Percentiles rank a stretch among this genome's conserved stretches.
Evolutionary conservation across 805 yeast genomes (phyloP).

Genomic region (Millerozyma miso): DNA sequence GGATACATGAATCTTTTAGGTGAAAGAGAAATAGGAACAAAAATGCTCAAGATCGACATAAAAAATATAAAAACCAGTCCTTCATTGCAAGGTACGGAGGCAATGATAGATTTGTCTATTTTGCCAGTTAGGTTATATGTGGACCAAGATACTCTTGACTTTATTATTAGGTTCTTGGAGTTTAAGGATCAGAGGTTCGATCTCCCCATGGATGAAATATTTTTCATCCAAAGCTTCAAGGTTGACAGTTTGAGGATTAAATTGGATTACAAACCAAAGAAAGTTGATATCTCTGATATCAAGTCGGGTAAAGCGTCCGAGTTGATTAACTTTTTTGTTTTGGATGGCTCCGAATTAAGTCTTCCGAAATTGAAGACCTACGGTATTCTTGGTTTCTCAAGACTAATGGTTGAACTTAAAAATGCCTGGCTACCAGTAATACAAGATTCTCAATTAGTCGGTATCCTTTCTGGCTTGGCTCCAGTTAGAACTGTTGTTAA

Average conservation of each 20-base stretch:
- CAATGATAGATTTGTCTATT: slow-evolving; percentile 48
- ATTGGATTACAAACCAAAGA: slow-evolving; percentile 90
- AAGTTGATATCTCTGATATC: slow-evolving; percentile 77
- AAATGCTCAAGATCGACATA: slow-evolving; percentile 54
- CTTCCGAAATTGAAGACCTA: slow-evolving; percentile 59
- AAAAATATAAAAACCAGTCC: slow-evolving; percentile 63
- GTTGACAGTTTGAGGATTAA: slow-evolving; percentile 58
- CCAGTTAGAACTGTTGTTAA: slow-evolving; percentile 75
- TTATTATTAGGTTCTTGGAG: slow-evolving; percentile 71
- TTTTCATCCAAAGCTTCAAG: slow-evolving; percentile 65
- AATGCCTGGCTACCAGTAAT: slow-evolving; percentile 89
- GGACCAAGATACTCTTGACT: slow-evolving; percentile 92
- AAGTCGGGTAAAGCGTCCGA: slow-evolving; percentile 85
- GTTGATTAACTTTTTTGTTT: slow-evolving; percentile 79
- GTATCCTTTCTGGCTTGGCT: slow-evolving; percentile 78
- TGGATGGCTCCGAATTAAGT: slow-evolving; percentile 78
- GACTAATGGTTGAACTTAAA: slow-evolving; percentile 51
- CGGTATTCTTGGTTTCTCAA: slow-evolving; percentile 74
- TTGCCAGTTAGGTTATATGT: slow-evolving; percentile 79
- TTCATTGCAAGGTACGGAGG: slow-evolving; percentile 63
- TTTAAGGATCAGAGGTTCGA: slow-evolving; percentile 71
- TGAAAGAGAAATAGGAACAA: slow-evolving; percentile 63
- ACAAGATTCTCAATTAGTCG: slow-evolving; percentile 71
- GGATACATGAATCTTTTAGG: slow-evolving; percentile 67
- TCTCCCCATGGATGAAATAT: slow-evolving; percentile 59